Base-by-base conservation (phyloP, 2,329 filamentous ascomycete genomes). In the Tolypocladium ovalisporum region DNA sequence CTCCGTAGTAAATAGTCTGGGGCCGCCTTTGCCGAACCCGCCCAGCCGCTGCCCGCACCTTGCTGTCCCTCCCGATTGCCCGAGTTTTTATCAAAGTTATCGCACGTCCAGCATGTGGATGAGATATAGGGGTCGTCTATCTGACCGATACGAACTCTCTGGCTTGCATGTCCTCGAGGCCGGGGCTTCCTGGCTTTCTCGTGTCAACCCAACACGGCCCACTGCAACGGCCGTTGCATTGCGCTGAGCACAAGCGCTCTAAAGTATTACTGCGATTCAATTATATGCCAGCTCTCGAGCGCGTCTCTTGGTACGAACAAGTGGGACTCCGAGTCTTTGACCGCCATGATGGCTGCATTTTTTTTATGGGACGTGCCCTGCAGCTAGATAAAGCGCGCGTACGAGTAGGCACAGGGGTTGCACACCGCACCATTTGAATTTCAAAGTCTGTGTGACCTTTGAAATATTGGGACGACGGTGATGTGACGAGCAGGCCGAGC, bases 321-420 rank as follows among this genome's bases (percentile, higher is more conserved):
- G 44, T 34, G 47, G 47, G 47, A 51, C 47, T 51, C 29, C 32
- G 29, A 44, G 54, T 51, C 22, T 24, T 55, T 66, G 65, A 67
- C 65, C 66, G 63, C 66, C 51, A 35, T n/a, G 47, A 51, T 51
- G 47, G 47, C n/a, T 68, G 66, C 65, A 68, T 67, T 62, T 64
- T 62, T 64, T 65, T 67, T 68, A 67, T 67, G 65, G 65, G 59
- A 67, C 65, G 36, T 54, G 51, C 29, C 58, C 64, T 67, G 66
- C 65, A 64, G 61, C 66, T 66, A 67, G 59, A 40, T 32, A 52
- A 54, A 13, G 15, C n/a, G 24, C 52, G 10, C n/a, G n/a, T n/a
- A n/a, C n/a, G n/a, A n/a, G n/a, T 13, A 19, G 52, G 35, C 52
- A 8, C 51, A 27, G 8, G 22, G 15, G 37, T 53, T 22, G 24